phyloP scores from a whole-genome alignment of 73 alveolate genomes.

The Halteria grandinella region DNA sequence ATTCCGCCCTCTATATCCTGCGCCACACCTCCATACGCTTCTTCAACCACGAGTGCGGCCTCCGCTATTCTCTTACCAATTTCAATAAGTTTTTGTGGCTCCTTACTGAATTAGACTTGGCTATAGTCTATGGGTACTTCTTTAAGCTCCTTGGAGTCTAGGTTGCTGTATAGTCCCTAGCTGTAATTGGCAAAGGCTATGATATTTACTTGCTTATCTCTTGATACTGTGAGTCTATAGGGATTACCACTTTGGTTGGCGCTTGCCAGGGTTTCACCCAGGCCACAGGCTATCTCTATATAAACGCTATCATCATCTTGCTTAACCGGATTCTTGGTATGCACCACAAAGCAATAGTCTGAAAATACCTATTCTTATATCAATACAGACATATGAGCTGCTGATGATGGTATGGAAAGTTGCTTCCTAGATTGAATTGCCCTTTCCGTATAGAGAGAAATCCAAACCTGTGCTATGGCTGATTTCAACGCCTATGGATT shows the following conservation, averaged over 20 bases:
- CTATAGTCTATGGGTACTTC: conserved; percentile 35
- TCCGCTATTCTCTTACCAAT: conserved; percentile 8
- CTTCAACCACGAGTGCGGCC: conserved; percentile 12
- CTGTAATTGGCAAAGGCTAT: conserved; percentile 69
- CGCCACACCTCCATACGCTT: conserved; percentile 15
- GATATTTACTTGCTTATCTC: conserved; percentile 32
- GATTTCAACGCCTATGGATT: conserved; percentile 57
- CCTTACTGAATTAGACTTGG: neutral
- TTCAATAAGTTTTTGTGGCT: neutral
- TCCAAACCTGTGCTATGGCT: conserved; percentile 88
- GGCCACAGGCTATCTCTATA: conserved; percentile 89
- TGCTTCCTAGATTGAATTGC: conserved; percentile 85
- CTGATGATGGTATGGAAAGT: conserved; percentile 69
- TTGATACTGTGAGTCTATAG: conserved; percentile 76
- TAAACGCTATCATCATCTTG: conserved; percentile 76
- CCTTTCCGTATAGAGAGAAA: conserved; percentile 83
- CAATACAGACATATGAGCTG: conserved; percentile 88
- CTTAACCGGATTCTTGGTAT: conserved; percentile 85
- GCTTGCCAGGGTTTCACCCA: conserved; percentile 95
- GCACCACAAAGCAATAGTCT: conserved; percentile 86
- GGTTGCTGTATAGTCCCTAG: conserved; percentile 1
- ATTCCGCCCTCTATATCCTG: conserved; percentile 60
- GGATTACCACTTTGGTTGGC: conserved; percentile 92
- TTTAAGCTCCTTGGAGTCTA: neutral
- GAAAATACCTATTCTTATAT: conserved; percentile 81